Percentiles rank a stretch among this genome's conserved stretches.
Evolutionary conservation across 208 protist species (phyloP).

Genomic region (Trypanosoma rangeli): DNA sequence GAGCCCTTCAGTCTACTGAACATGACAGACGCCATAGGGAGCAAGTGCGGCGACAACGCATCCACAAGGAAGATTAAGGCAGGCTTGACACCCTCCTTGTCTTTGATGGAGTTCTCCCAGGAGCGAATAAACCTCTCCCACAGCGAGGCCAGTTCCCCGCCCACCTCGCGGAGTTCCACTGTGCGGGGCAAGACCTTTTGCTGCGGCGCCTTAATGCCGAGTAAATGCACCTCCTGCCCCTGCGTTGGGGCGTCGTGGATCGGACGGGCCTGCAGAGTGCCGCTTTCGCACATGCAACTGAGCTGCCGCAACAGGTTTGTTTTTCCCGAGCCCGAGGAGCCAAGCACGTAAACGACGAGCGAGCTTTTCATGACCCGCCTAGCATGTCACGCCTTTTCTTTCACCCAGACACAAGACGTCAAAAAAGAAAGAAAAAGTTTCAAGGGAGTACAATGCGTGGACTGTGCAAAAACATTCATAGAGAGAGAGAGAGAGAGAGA

Average conservation of each 20-base stretch:
- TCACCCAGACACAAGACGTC: background rate
- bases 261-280: conserved; percentile 27
- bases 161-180: conserved; percentile 71
- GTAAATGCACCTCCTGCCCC: conserved; percentile 62
- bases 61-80: conserved; percentile 75
- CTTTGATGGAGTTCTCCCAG: conserved; percentile 18
- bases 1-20: conserved; percentile 39
- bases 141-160: conserved; percentile 45
- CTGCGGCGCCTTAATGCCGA: conserved; percentile 27
- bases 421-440: conserved; percentile 1
- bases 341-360: conserved; percentile 59
- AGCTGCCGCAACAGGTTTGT: conserved; percentile 67
- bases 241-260: conserved; percentile 46
- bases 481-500: background rate
- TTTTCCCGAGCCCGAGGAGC: conserved; percentile 65
- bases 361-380: conserved; percentile 13
- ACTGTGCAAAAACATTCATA: background rate
- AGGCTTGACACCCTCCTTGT: conserved; percentile 8
- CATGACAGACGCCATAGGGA: conserved; percentile 41
- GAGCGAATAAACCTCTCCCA: conserved; percentile 72
- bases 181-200: conserved; percentile 4
- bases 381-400: background rate
- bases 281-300: conserved; percentile 29
- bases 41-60: conserved; percentile 51
- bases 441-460: background rate